phyloP scores from a whole-genome alignment of 495 filamentous ascomycete genomes.

The Hypomontagnella submonticulosa region DNA sequence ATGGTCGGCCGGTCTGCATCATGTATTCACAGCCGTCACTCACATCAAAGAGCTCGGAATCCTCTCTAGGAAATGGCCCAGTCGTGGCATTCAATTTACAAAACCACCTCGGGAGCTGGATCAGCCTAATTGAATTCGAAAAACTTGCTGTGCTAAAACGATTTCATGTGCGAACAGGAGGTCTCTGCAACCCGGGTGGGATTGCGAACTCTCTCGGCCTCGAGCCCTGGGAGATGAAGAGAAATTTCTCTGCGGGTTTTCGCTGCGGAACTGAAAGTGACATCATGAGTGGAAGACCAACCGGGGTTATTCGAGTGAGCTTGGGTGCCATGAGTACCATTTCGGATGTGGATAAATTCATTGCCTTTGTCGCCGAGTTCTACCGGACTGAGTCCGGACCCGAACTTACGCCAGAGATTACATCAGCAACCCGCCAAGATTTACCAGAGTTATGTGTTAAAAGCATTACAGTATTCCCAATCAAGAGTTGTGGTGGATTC shows the following conservation, averaged over 20 bases:
- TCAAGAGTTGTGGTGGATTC: conserved; percentile 88
- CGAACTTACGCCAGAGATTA: background rate
- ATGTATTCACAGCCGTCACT: conserved; percentile 65
- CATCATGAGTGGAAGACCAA: conserved; percentile 82
- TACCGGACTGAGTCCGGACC: conserved; percentile 66
- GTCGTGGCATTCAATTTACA: conserved; percentile 85
- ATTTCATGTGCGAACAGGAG: conserved; percentile 85
- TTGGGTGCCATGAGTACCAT: conserved; percentile 88
- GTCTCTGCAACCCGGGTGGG: conserved; percentile 91
- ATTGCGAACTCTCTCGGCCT: conserved; percentile 75
- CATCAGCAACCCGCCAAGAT: conserved; percentile 6
- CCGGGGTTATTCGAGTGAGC: conserved; percentile 85
- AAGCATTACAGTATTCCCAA: conserved; percentile 78
- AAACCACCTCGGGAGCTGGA: conserved; percentile 73
- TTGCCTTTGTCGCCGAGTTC: conserved; percentile 80
- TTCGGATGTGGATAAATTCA: conserved; percentile 75
- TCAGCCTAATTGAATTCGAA: conserved; percentile 85
- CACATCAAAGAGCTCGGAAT: conserved; percentile 32
- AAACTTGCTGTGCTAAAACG: conserved; percentile 80
- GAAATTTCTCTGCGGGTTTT: conserved; percentile 82
- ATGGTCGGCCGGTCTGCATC: conserved; percentile 71
- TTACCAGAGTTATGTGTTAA: conserved; percentile 59
- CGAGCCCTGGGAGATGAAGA: conserved; percentile 79
- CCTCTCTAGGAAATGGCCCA: conserved; percentile 68
- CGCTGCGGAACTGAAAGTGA: conserved; percentile 84